A percentile compares a stretch with the other conserved stretches of the same genome.
Conservation (phyloP, 164 flowering plant genomes). For the Macadamia tetraphylla region DNA sequence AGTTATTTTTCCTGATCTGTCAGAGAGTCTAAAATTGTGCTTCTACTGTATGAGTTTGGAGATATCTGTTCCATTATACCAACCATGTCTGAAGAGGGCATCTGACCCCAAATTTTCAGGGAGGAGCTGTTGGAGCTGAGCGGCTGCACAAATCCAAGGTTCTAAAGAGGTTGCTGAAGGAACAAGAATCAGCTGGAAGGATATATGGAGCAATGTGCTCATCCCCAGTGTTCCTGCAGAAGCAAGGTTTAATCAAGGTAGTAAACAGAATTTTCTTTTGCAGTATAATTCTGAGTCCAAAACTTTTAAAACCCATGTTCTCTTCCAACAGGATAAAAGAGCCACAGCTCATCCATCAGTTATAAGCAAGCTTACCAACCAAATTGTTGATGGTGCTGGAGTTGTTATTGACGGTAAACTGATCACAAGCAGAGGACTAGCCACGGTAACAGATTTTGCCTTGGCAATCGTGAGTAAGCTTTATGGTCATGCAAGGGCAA, state of each 20-base stretch:
- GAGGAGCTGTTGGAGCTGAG: constrained; percentile 55
- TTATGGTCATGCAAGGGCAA: constrained; percentile 75
- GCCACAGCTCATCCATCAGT: constrained; percentile 58
- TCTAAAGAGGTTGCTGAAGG: constrained; percentile 79
- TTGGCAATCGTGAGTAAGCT: constrained; percentile 79
- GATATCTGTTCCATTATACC: neutral
- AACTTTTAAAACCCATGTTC: neutral
- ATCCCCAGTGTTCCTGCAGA: constrained; percentile 54
- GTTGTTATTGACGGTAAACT: constrained; percentile 83
- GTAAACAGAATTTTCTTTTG: neutral
- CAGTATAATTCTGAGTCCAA: neutral
- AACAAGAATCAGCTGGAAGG: constrained; percentile 63
- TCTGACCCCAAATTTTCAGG: constrained; percentile 32
- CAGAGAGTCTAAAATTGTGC: neutral
- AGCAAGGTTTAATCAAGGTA: constrained; percentile 75
- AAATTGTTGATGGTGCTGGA: constrained; percentile 38
- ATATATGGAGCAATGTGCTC: constrained; percentile 66
- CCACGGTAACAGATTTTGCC: constrained; percentile 57
- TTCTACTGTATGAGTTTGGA: neutral
- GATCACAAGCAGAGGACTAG: constrained; percentile 72
- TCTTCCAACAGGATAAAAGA: constrained; percentile 48
- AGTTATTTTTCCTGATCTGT: neutral
- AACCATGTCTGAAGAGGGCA: neutral
- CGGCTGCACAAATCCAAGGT: constrained; percentile 57
- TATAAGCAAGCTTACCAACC: constrained; percentile 28